Evolutionary conservation across 164 flowering plant genomes (phyloP).

Genomic region (Magnolia kwangsiensis): DNA sequence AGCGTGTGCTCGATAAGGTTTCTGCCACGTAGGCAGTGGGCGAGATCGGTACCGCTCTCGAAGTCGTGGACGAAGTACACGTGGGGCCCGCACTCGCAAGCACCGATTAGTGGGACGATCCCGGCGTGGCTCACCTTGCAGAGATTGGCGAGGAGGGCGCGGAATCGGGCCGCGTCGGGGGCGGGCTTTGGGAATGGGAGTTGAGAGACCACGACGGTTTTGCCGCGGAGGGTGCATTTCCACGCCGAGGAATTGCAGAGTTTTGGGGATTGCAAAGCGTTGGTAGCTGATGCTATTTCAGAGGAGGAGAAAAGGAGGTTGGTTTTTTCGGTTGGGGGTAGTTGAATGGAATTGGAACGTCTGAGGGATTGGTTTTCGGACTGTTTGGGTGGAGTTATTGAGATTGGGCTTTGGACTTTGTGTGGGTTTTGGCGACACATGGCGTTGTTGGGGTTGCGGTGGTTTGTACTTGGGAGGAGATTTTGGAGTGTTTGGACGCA

Average conservation of each 20-base stretch:
- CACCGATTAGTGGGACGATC: neutral
- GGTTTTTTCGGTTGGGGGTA: neutral
- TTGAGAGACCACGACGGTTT: conserved; percentile 4
- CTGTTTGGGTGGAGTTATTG: neutral
- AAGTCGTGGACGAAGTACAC: conserved; percentile 3
- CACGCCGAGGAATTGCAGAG: conserved; percentile 2
- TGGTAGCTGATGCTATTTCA: conserved; percentile 1
- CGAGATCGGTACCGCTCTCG: neutral
- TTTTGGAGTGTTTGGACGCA: no score
- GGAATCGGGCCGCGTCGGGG: neutral
- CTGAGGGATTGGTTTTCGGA: neutral
- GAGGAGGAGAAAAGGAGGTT: conserved; percentile 1
- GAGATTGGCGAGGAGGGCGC: conserved; percentile 1
- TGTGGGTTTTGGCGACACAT: conserved; percentile 1
- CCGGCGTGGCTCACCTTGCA: conserved; percentile 3
- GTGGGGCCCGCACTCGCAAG: neutral
- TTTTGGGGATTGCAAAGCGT: neutral
- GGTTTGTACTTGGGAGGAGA: no score
- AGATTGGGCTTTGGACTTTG: neutral
- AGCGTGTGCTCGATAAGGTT: neutral
- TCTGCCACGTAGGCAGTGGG: neutral
- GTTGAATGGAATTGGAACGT: neutral
- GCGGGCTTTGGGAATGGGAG: no score
- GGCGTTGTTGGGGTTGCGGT: neutral
- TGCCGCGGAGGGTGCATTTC: conserved; percentile 4